A percentile compares a stretch with the other conserved stretches of the same genome.
Evolutionary conservation across 2,329 filamentous ascomycete species (phyloP).

Genomic region (Cryphonectria radicalis): DNA sequence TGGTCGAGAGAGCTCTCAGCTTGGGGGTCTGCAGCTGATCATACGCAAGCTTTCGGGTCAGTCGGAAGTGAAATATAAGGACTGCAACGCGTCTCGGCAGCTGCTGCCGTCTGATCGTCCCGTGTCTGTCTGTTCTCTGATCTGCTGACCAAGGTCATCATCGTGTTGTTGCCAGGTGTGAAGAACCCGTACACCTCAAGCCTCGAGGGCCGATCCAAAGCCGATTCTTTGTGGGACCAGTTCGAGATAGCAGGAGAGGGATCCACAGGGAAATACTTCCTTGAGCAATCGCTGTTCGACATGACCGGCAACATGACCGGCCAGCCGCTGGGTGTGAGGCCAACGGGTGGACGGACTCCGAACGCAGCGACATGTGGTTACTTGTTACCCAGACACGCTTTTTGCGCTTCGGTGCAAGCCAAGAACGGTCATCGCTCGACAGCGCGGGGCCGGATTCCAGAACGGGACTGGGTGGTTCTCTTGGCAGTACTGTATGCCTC

Average conservation of each 20-base stretch:
- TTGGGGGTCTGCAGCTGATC: not conserved
- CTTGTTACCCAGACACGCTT: not conserved
- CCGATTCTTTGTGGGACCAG: not conserved
- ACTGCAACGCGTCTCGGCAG: not conserved
- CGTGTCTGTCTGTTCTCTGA: not conserved
- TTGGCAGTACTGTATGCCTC: not conserved
- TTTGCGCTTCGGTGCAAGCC: not conserved
- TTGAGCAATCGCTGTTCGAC: not conserved
- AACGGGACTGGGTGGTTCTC: not conserved
- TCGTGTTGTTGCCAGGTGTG: not conserved
- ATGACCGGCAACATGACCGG: not conserved
- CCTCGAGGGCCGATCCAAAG: not conserved
- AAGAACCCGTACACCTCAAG: not conserved
- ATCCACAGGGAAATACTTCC: not conserved
- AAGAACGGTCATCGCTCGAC: not conserved
- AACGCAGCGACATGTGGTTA: not conserved
- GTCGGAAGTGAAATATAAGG: not conserved
- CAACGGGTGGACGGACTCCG: not conserved
- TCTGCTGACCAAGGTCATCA: not conserved
- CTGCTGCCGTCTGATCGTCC: slow-evolving; percentile 12
- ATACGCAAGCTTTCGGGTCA: slow-evolving; percentile 3
- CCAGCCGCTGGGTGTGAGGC: not conserved
- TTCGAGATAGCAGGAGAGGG: not conserved
- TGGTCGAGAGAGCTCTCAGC: not conserved
- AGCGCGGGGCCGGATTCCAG: not conserved